Base-by-base conservation (phyloP, 2,329 filamentous ascomycete species). In the Eutypa lata region DNA sequence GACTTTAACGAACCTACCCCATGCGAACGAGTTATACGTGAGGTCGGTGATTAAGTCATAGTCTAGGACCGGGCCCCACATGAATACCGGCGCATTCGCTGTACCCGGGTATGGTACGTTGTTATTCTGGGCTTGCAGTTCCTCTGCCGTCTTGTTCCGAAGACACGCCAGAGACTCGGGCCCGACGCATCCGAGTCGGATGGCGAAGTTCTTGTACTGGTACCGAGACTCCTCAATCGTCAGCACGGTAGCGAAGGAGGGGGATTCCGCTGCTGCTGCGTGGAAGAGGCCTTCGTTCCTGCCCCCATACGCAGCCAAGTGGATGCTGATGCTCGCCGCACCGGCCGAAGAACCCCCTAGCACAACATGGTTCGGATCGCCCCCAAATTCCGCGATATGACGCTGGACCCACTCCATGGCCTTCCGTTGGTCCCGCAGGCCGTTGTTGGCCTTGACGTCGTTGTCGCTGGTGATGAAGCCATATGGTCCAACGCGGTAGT, bases 401-500 rank as follows among this genome's bases (percentile, higher is more conserved):
- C 80, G 73, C 57, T 88, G 79, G 1, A 90, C 80, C 89, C 88
- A 91, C 55, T 87, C 66, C 14, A 91, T 67, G 0, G 82, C 84
- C 62, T 87, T 86, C 49, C 84, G 74, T 67, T 90, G 87, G 65
- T 91, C 88, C 33, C 80, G 79, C 1, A 91, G 72, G 1, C 89
- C 89, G 59, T 84, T 85, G 66, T 91, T 91, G 35, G 85, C 65
- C 53, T 78, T 80, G 2, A 81, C 79, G 58, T 57, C 62, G 59
- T 87, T 79, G 16, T 79, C 71, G 51, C 83, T 76, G 2, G 82
- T 81, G 13, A 92, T 75, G 64, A 91, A 92, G 0, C 89, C 89
- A 59, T 84, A 91, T 0, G 82, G 79, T 0, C 88, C 88, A 11
- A 92, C 87, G 5, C 89, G 84, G 65, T 92, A 91, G 69, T 91